Percentiles rank a stretch among this genome's conserved stretches.
Evolutionary conservation across 148 eudicot genomes (phyloP).

Genomic region (Chenopodium album): DNA sequence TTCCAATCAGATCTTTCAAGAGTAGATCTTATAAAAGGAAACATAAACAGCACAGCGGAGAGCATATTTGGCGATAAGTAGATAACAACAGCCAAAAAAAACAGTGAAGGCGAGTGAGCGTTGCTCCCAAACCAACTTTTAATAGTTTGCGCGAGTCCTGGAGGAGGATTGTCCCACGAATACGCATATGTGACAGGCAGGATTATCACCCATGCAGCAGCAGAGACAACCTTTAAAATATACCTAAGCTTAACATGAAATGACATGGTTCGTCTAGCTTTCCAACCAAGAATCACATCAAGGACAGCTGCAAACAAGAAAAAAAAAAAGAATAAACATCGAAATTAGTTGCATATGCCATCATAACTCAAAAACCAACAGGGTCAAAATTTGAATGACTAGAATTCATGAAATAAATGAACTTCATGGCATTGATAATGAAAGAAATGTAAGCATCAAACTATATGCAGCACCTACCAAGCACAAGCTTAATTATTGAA

Average conservation of each 20-base stretch:
- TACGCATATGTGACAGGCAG: constrained; percentile 94
- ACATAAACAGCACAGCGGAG: constrained; percentile 71
- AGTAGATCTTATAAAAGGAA: constrained; percentile 76
- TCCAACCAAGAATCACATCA: constrained; percentile 88
- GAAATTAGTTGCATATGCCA: not conserved
- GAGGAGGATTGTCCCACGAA: constrained; percentile 73
- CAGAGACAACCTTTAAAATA: constrained; percentile 79
- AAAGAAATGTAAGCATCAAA: not conserved
- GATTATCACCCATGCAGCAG: constrained; percentile 96
- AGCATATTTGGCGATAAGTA: constrained; percentile 96
- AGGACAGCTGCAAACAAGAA: constrained; percentile 63
- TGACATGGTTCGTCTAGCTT: constrained; percentile 86
- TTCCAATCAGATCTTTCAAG: constrained; percentile 89
- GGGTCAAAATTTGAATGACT: not conserved
- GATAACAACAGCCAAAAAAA: constrained; percentile 74
- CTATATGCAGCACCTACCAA: constrained; percentile 43
- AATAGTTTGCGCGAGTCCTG: constrained; percentile 83
- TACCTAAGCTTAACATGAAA: constrained; percentile 86
- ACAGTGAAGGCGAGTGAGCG: constrained; percentile 72
- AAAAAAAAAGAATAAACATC: not conserved
- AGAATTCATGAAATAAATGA: not conserved
- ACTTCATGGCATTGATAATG: not conserved
- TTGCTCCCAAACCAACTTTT: constrained; percentile 88
- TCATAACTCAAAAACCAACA: not conserved
- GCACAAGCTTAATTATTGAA: constrained; percentile 89